Conservation (phyloP, 108 stramenopile species). For the Pseudonitzschia delicatissima region DNA sequence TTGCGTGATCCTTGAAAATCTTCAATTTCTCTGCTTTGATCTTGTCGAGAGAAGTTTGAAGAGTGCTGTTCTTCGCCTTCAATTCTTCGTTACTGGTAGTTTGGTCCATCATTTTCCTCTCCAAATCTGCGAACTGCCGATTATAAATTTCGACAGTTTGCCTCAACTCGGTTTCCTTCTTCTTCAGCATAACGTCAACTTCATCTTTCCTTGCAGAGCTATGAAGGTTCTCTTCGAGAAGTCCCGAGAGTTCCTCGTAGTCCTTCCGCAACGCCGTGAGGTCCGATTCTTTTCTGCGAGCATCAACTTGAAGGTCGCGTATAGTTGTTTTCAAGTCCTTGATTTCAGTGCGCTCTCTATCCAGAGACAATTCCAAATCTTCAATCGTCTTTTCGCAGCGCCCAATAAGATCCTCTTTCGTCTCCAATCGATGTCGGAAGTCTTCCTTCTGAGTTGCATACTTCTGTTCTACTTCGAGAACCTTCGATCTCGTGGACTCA, state of each 20-base stretch:
- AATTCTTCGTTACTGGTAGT: conserved; percentile 24
- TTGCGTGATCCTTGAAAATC: conserved; percentile 15
- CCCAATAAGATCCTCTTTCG: conserved; percentile 9
- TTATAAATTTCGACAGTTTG: conserved; percentile 21
- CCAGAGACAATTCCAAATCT: conserved; percentile 9
- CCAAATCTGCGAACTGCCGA: conserved; percentile 13
- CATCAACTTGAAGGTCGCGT: conserved; percentile 15
- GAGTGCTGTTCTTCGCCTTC: conserved; percentile 16
- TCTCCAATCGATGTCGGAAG: conserved; percentile 2
- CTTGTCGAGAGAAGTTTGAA: conserved; percentile 21
- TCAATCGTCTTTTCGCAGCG: conserved; percentile 22
- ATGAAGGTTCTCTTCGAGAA: conserved; percentile 34
- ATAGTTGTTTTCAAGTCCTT: conserved; percentile 9
- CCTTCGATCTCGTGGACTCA: conserved; percentile 16
- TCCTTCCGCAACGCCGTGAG: conserved; percentile 24
- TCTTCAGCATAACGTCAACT: conserved; percentile 10
- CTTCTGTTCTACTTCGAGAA: conserved; percentile 15
- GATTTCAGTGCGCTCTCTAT: conserved; percentile 13
- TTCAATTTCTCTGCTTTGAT: conserved; percentile 33
- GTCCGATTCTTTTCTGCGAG: conserved; percentile 27
- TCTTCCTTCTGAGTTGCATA: conserved; percentile 9
- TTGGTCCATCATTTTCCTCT: conserved; percentile 12
- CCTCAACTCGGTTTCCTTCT: conserved; percentile 16
- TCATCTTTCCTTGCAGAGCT: conserved; percentile 23
- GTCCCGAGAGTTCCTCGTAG: conserved; percentile 23